Evolutionary conservation across 106 monocot species (phyloP), one percentile per base, ranked within the genome.

Genomic region (Allium cepa): DNA sequence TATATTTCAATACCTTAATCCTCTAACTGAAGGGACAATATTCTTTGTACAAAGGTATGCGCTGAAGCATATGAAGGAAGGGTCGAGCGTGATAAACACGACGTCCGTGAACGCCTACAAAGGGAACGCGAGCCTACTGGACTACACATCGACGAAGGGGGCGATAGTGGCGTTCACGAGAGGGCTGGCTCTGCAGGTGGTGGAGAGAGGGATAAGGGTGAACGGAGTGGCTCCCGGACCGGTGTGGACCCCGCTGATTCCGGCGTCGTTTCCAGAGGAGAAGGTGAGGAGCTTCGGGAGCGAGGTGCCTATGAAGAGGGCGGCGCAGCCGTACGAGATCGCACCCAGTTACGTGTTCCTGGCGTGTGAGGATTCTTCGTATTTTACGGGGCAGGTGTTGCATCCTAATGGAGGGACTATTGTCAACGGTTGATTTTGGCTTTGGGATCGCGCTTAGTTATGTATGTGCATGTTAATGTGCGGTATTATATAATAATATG

Each of bases 81-180:
- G 90, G 1, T 18, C 67, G 6, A 49, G 77, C 64, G 81, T 90
- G 49, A 83, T 90, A 71, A 69, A 87, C 77, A 85, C 87, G 8
- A 74, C 84, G 50, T 90, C 87, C 1, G 64, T 87, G 17, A 87
- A 76, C 64, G 90, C 87, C 8, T 90, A 90, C 82, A 85, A 83
- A 64, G 89, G 89, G 0, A 67, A 80, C 72, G 26, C 59, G 17
- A 79, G 10, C 67, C 77, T 85, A 13, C 53, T 85, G 9, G 90
- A 90, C 73, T 90, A 87, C 80, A 79, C 94, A 18, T 52, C 90
- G 16, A 94, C 84, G 5, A 94, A 94, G 64, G 94, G 94, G 6
- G 94, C 84, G 8, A 81, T 90, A 61, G 81, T 86, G 64, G 72
- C 77, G 26, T 89, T 86, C 81, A 94, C 86, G 7, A 50, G 86